Conservation (phyloP, 305 asterid genomes). For the Fraxinus sp. region DNA sequence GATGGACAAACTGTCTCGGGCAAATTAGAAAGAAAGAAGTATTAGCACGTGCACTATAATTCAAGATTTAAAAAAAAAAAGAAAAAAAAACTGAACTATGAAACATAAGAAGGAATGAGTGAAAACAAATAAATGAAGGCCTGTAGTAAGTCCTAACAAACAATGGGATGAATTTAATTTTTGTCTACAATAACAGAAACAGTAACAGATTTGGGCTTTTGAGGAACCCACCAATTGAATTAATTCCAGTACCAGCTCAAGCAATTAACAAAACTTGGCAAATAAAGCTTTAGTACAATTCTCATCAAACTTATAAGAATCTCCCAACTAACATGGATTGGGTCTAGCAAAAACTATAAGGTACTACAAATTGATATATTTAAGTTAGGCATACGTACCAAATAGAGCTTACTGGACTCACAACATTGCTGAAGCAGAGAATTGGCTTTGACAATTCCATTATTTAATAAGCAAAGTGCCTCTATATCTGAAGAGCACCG, state of each 20-base stretch:
- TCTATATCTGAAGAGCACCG: slow-evolving; percentile 76
- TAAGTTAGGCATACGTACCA: slow-evolving; percentile 46
- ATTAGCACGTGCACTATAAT: neutral
- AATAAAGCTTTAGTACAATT: neutral
- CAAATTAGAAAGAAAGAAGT: neutral
- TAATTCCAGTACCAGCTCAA: neutral
- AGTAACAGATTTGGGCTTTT: neutral
- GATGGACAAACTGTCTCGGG: neutral
- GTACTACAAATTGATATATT: neutral
- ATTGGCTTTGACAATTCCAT: slow-evolving; percentile 60
- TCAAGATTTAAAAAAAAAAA: too few relatives aligned
- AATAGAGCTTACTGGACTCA: slow-evolving; percentile 82
- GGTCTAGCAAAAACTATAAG: neutral
- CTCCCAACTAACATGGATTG: neutral
- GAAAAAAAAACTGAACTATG: neutral
- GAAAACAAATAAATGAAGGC: neutral
- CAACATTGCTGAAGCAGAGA: slow-evolving; percentile 60
- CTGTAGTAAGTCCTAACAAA: neutral
- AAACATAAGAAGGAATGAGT: neutral
- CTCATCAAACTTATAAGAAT: slow-evolving; percentile 1
- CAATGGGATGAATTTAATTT: neutral
- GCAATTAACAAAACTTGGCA: neutral
- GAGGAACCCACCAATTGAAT: neutral
- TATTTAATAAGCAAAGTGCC: slow-evolving; percentile 65
- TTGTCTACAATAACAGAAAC: neutral